Evolutionary conservation across 441 rosid species (phyloP), one percentile per base, ranked within the genome.

Genomic region (Pelargonium myrrhifolium): DNA sequence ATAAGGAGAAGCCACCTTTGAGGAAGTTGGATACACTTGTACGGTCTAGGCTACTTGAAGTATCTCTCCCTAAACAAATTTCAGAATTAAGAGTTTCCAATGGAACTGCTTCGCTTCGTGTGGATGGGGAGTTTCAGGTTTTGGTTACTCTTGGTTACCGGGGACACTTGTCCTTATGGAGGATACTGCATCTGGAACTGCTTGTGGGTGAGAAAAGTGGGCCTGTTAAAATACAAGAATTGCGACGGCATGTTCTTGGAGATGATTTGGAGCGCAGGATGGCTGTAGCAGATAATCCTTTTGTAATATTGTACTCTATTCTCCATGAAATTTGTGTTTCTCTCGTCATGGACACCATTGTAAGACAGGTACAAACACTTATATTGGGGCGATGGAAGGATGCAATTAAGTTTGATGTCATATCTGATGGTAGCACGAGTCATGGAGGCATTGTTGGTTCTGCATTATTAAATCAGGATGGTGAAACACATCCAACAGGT

Each of bases 201-300:
- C 96, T 92, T 70, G 98, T 95, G 75, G 98, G 99, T 78, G 98
- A 95, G 83, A 85, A 79, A 80, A 85, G 84, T 70, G 97, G 99
- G 42, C 78, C 63, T 26, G 87, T 87, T 59, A 86, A 87, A 73
- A 74, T 95, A 67, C 98, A 92, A 76, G 84, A 84, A 76, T 73
- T 78, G 31, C 88, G 93, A 49, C 79, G 90, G 76, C 97, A 90
- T 80, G 77, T 73, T 58, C 95, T 95, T 71, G 98, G 98, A 51
- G 99, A 95, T 85, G 93, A 95, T 81, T 80, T 95, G 67, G 99
- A 95, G 83, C 95, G 99, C 64, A 77, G 99, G 76, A 95, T 92
- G 99, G 89, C 92, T 3, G 87, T 81, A 47, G 85, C 95, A 56
- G 98, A 95, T 62, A 87, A 90, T 77, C 99, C 99, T 55, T 90